A percentile compares a stretch with the other conserved stretches of the same genome.
phyloP scores from a whole-genome alignment of 2,329 filamentous ascomycete genomes.

The Rhinocladiella mackenziei region DNA sequence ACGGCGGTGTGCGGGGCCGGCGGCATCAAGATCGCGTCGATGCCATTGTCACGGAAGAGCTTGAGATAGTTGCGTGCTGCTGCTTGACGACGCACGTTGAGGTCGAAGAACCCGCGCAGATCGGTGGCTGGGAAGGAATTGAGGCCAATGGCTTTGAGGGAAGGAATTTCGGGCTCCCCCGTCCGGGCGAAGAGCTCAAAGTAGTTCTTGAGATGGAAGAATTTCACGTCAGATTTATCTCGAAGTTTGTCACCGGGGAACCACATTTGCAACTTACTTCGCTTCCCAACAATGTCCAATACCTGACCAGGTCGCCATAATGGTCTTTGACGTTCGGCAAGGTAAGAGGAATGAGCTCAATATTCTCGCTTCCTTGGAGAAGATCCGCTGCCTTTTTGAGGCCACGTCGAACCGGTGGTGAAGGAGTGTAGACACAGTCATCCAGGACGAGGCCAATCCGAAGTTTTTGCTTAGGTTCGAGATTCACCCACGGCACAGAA shows the following conservation, averaged over 20 bases:
- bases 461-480: constrained; percentile 26
- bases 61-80: constrained; percentile 14
- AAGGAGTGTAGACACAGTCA: constrained; percentile 35
- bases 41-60: constrained; percentile 35
- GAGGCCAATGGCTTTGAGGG: constrained; percentile 11
- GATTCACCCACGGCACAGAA: constrained; percentile 47
- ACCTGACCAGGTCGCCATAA: constrained; percentile 14
- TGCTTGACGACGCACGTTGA: constrained; percentile 16
- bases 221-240: constrained; percentile 3
- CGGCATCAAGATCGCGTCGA: constrained; percentile 61
- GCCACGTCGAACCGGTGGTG: constrained; percentile 39
- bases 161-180: constrained; percentile 15
- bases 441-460: constrained; percentile 41
- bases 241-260: too few relatives aligned
- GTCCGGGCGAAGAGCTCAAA: constrained; percentile 14
- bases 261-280: constrained; percentile 13
- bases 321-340: constrained; percentile 8
- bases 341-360: constrained; percentile 48
- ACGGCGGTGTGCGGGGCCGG: constrained; percentile 61
- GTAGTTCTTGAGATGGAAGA: constrained; percentile 9
- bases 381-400: constrained; percentile 38
- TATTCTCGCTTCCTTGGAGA: constrained; percentile 39
- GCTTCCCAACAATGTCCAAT: constrained; percentile 12
- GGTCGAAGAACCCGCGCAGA: constrained; percentile 14
- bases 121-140: constrained; percentile 6